Conservation (phyloP, 2,329 filamentous ascomycete genomes). For the Coniella lustricola region DNA sequence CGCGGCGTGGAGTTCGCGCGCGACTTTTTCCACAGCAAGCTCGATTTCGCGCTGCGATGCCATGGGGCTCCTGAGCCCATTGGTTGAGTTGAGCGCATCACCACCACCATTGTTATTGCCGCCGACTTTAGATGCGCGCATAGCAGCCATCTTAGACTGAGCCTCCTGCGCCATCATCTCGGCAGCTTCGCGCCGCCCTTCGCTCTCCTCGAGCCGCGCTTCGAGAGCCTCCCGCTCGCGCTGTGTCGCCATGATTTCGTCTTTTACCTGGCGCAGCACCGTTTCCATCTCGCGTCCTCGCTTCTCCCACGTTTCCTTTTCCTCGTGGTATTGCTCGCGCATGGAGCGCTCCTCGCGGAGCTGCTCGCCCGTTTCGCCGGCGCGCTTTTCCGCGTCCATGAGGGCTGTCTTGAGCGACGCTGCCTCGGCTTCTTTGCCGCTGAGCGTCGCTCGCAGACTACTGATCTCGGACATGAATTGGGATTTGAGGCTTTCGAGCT, state of each 20-base stretch:
- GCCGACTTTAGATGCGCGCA: slow-evolving; percentile 53
- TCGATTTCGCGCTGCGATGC: slow-evolving; percentile 61
- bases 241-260: slow-evolving; percentile 72
- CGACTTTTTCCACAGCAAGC: slow-evolving; percentile 79
- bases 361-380: slow-evolving; percentile 77
- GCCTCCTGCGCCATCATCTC: slow-evolving; percentile 72
- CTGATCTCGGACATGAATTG: slow-evolving; percentile 88
- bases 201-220: slow-evolving; percentile 67
- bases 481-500: slow-evolving; percentile 89
- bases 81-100: slow-evolving; percentile 25
- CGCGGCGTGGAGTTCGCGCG: slow-evolving; percentile 82
- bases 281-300: slow-evolving; percentile 80
- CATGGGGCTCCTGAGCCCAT: slow-evolving; percentile 29
- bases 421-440: slow-evolving; percentile 88
- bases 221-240: slow-evolving; percentile 75
- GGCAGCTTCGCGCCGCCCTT: slow-evolving; percentile 65
- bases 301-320: slow-evolving; percentile 78
- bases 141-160: slow-evolving; percentile 67
- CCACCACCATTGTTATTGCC: slow-evolving; percentile 27
- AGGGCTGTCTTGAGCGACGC: slow-evolving; percentile 80
- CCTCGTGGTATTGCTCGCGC: slow-evolving; percentile 65
- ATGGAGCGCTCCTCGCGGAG: slow-evolving; percentile 68
- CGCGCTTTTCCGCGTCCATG: slow-evolving; percentile 83
- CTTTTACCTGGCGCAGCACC: slow-evolving; percentile 70
- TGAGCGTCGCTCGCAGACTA: slow-evolving; percentile 84